phyloP scores from a whole-genome alignment of 331 rosid genomes.

The Phaseolus coccineus region DNA sequence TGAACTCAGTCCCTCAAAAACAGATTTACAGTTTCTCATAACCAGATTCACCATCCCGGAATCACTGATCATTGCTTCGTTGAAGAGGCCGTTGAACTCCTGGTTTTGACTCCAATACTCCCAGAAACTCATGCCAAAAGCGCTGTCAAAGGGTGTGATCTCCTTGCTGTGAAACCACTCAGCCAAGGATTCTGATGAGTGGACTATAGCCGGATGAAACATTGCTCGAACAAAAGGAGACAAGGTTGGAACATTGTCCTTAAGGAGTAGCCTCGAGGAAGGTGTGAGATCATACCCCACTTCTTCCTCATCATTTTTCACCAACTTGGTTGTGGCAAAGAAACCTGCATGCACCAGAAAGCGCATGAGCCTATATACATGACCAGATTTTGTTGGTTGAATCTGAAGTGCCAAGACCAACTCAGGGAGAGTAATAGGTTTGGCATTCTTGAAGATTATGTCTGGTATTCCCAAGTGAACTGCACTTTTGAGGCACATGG shows the following conservation, averaged over 20 bases:
- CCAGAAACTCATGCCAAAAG: conserved; percentile 44
- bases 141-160: conserved; percentile 41
- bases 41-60: conserved; percentile 57
- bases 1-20: conserved; percentile 54
- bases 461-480: conserved; percentile 56
- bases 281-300: conserved; percentile 54
- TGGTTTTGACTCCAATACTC: conserved; percentile 44
- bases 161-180: conserved; percentile 52
- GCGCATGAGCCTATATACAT: conserved; percentile 51
- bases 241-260: conserved; percentile 31
- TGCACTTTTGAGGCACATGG: conserved; percentile 56
- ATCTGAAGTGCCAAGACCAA: conserved; percentile 51
- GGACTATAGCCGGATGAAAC: conserved; percentile 44
- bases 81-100: conserved; percentile 36
- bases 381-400: conserved; percentile 43
- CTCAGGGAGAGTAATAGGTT: conserved; percentile 50
- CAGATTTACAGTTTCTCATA: conserved; percentile 47
- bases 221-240: conserved; percentile 37
- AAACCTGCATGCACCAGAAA: conserved; percentile 52
- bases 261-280: conserved; percentile 53
- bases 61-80: conserved; percentile 57
- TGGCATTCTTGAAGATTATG: conserved; percentile 50
- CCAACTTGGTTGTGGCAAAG: conserved; percentile 40
- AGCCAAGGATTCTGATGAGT: conserved; percentile 43
- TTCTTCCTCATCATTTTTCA: conserved; percentile 28